phyloP scores from a whole-genome alignment of 2,329 filamentous ascomycete genomes.

The Arthrobotrys pseudoclavata region DNA sequence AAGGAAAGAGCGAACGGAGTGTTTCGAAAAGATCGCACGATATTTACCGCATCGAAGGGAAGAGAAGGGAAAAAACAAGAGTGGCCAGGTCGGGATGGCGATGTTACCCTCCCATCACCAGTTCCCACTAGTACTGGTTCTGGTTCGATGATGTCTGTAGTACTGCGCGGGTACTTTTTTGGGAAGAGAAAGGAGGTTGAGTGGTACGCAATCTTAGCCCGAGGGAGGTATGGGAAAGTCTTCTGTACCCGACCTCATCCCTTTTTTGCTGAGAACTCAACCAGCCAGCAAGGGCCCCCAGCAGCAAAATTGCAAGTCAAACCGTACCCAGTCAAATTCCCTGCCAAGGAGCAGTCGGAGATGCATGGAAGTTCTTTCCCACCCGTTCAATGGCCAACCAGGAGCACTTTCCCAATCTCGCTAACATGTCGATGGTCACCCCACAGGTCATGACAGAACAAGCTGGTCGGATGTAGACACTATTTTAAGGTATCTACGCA shows the following conservation, averaged over 20 bases:
- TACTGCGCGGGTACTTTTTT: slow-evolving; percentile 23
- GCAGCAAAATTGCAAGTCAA: slow-evolving; percentile 44
- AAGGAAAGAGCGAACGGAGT: slow-evolving; percentile 28
- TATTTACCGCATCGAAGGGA: slow-evolving; percentile 47
- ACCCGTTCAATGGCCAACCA: slow-evolving; percentile 38
- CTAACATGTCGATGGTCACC: slow-evolving; percentile 43
- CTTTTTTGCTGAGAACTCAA: slow-evolving; percentile 39
- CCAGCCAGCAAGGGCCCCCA: slow-evolving; percentile 45
- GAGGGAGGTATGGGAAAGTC: slow-evolving; percentile 37
- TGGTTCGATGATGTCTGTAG: slow-evolving; percentile 35
- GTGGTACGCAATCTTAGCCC: slow-evolving; percentile 46
- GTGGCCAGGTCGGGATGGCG: slow-evolving; percentile 34
- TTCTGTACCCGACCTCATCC: slow-evolving; percentile 41
- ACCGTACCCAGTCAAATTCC: slow-evolving; percentile 34
- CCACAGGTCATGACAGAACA: slow-evolving; percentile 40
- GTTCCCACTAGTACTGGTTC: not conserved
- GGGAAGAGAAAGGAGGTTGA: slow-evolving; percentile 47
- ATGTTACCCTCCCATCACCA: slow-evolving; percentile 36
- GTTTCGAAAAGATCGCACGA: slow-evolving; percentile 31
- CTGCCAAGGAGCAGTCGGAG: slow-evolving; percentile 31
- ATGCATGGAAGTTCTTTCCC: slow-evolving; percentile 26
- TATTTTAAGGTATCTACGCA: slow-evolving; percentile 45
- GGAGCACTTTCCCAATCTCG: slow-evolving; percentile 43
- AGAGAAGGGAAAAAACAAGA: slow-evolving; percentile 32
- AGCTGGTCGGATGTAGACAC: slow-evolving; percentile 46